These are phyloP conservation scores for Blastobotrys peoriensis DNA, from an alignment of 805 yeast genomes.

Conservation along the genomic window DNA sequence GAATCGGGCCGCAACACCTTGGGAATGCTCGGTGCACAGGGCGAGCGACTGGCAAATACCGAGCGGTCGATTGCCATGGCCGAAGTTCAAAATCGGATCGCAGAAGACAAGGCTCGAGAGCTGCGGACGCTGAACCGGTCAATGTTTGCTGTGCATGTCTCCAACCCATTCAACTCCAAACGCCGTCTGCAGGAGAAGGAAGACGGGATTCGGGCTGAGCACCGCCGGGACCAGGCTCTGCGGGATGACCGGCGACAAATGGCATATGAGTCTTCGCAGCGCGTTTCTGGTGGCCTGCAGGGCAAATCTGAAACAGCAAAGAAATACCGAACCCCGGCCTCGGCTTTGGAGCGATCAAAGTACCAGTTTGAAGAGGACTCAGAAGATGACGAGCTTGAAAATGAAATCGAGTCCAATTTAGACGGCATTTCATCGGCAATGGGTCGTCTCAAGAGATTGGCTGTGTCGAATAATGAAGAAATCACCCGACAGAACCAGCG, in stretches of 20 bases:
- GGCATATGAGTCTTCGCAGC: constrained; percentile 58
- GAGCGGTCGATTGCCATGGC: constrained; percentile 74
- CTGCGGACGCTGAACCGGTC: constrained; percentile 73
- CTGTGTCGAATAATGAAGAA: constrained; percentile 68
- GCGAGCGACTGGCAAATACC: constrained; percentile 73
- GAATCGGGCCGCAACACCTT: constrained; percentile 72
- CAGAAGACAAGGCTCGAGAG: constrained; percentile 76
- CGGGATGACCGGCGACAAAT: constrained; percentile 56
- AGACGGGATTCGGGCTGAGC: constrained; percentile 54
- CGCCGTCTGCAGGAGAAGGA: constrained; percentile 70
- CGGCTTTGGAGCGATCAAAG: constrained; percentile 45
- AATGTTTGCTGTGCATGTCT: constrained; percentile 70
- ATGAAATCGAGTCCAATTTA: constrained; percentile 76
- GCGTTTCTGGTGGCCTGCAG: constrained; percentile 49
- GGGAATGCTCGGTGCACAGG: constrained; percentile 91
- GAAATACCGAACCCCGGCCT: constrained; percentile 22
- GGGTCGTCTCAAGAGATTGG: constrained; percentile 63
- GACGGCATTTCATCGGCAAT: constrained; percentile 70
- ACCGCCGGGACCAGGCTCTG: constrained; percentile 54
- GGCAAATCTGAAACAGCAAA: constrained; percentile 34
- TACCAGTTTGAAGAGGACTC: constrained; percentile 85
- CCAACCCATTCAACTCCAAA: constrained; percentile 85
- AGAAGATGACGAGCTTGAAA: constrained; percentile 90
- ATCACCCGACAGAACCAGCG: constrained; percentile 72
- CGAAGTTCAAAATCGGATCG: constrained; percentile 73